Evolutionary conservation across 2,329 filamentous ascomycete genomes (phyloP), one percentile per base, ranked within the genome.

Genomic region (Colletotrichum theobromicola): DNA sequence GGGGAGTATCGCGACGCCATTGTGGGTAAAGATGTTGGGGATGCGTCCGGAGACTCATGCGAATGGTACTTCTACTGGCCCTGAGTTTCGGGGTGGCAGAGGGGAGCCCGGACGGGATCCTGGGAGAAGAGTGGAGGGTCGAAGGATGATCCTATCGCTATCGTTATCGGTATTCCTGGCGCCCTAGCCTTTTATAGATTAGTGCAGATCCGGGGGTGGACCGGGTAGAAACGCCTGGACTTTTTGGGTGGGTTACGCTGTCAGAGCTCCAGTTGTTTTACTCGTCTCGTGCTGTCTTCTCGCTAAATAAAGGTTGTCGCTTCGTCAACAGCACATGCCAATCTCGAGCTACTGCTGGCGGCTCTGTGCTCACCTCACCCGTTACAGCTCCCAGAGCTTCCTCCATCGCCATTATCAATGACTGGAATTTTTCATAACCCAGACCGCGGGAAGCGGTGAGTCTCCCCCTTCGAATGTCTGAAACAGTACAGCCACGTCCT

Each of bases 171-270:
- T 24, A 62, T 37, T 72, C 21, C 32, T 30, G 57, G 18, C 12
- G 28, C 28, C 32, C 62, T 75, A 63, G 69, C 72, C 57, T 13
- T 57, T 57, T 24, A 7, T 4, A 28, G 42, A 37, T 28, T 72
- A 67, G 69, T 75, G 72, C 72, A 75, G 72, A 75, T 75, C 72
- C 72, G 72, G 72, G 72, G 72, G 72, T 75, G 72, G 72, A 24
- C 68, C 72, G 57, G 68, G 60, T 32, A 58, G 72, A 72, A 71
- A 63, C 57, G 72, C 72, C 72, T 74, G 62, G 72, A 72, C 72
- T 74, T 26, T 46, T 35, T 67, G 32, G 46, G 62, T 74, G 68
- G 72, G 46, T 63, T 72, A 62, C 50, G 60, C 68, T 34, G 57
- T 72, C 68, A 37, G 50, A 75, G 68, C 72, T 75, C 63, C 68